A percentile compares a stretch with the other conserved stretches of the same genome.
Evolutionary conservation across 495 filamentous ascomycete genomes (phyloP).

Genomic region (Monascus purpureus): DNA sequence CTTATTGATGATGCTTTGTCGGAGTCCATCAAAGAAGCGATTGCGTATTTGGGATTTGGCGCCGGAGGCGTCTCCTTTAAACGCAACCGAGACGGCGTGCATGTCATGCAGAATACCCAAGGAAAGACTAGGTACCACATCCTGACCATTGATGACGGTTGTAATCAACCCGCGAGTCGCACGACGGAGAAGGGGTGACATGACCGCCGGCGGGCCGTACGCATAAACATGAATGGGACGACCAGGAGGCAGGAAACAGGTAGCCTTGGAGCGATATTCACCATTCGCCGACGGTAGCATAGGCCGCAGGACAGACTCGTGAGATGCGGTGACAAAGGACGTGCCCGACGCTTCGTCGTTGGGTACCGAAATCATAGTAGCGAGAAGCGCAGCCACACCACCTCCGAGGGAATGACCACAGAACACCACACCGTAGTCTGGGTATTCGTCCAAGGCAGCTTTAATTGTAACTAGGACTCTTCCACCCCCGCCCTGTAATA

Average conservation of each 20-base stretch:
- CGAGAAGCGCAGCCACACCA: constrained; percentile 59
- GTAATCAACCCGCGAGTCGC: constrained; percentile 66
- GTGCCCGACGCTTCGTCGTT: constrained; percentile 35
- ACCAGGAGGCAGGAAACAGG: constrained; percentile 44
- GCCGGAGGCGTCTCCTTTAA: constrained; percentile 53
- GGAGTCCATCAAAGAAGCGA: constrained; percentile 51
- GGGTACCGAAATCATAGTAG: constrained; percentile 58
- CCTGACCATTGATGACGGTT: constrained; percentile 56
- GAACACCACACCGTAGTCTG: constrained; percentile 60
- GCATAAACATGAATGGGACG: constrained; percentile 68
- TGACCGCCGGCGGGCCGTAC: constrained; percentile 60
- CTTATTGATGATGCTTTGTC: constrained; percentile 29
- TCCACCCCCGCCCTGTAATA: constrained; percentile 51
- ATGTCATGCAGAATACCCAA: constrained; percentile 65
- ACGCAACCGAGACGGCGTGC: constrained; percentile 53
- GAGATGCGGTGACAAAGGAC: constrained; percentile 37
- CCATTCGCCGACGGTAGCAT: constrained; percentile 23
- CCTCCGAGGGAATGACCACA: constrained; percentile 69
- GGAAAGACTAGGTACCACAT: constrained; percentile 61
- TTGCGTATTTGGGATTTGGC: constrained; percentile 51
- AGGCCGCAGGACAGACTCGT: constrained; percentile 18
- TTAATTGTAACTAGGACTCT: constrained; percentile 53
- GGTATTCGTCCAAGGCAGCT: constrained; percentile 55
- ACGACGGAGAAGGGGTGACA: constrained; percentile 57
- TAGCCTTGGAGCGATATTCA: constrained; percentile 7